Evolutionary conservation across 2,329 filamentous ascomycete species (phyloP).

Genomic region (Claviceps africana): DNA sequence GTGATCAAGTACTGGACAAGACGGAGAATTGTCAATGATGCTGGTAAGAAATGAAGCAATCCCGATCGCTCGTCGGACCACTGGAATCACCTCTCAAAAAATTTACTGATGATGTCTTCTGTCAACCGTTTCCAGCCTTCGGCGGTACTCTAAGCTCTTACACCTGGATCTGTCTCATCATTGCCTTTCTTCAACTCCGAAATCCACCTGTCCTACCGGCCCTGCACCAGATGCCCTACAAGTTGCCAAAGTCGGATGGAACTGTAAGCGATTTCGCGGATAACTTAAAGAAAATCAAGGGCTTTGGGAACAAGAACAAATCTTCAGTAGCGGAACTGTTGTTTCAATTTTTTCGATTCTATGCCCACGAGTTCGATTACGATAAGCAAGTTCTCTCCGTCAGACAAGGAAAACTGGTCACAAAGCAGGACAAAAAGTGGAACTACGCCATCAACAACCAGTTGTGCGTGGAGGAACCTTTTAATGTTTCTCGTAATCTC

Average conservation of each 20-base stretch:
- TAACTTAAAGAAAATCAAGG: constrained; percentile 59
- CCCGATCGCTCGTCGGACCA: neutral
- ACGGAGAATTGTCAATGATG: constrained; percentile 83
- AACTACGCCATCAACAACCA: constrained; percentile 65
- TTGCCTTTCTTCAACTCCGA: constrained; percentile 86
- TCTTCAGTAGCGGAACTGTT: constrained; percentile 74
- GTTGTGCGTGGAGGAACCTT: constrained; percentile 91
- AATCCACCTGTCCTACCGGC: constrained; percentile 72
- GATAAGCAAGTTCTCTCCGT: constrained; percentile 75
- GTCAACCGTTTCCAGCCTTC: constrained; percentile 47
- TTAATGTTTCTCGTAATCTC: constrained; percentile 77
- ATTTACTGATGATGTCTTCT: constrained; percentile 9
- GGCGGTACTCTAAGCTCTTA: constrained; percentile 94
- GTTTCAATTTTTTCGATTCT: constrained; percentile 91
- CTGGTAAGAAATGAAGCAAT: constrained; percentile 43
- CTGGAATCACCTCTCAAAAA: neutral
- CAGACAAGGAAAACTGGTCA: constrained; percentile 61
- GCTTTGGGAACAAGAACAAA: constrained; percentile 66
- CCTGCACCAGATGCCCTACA: constrained; percentile 53
- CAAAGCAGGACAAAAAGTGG: constrained; percentile 82
- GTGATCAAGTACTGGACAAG: constrained; percentile 97
- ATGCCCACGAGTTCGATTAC: constrained; percentile 86
- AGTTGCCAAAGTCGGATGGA: constrained; percentile 43
- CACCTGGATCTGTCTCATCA: constrained; percentile 97
- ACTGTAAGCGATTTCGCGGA: constrained; percentile 71